Evolutionary conservation across 345 rosid genomes (phyloP), one percentile per base, ranked within the genome.

Genomic region (Draba incana): DNA sequence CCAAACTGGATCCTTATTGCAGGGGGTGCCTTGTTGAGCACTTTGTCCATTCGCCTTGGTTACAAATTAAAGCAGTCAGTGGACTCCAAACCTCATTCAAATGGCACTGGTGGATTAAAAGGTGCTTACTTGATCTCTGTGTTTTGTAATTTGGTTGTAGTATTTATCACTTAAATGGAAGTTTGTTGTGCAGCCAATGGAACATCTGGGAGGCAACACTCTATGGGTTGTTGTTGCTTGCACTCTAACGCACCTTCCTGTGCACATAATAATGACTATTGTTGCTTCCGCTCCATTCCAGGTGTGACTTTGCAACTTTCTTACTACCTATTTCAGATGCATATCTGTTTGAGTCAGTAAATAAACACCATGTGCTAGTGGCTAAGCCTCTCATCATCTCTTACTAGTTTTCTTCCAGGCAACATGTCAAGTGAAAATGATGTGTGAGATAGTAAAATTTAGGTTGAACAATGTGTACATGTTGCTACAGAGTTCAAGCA

Each of bases 1-100:
- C 92, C 96, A 2, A 89, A 85, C 64, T 94, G 99, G 99, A 77
- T 94, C 51, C 89, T 94, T 4, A 86, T 94, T 55, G 99, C 95
- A 1, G 99, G 98, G 1, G 95, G 96, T 60, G 96, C 99, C 59
- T 87, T 94, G 77, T 72, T 94, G 64, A 91, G 98, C 82, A 94
- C 99, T 10, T 68, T 94, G 78, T 86, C 99, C 12, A 76, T 94
- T 77, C 99, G 86, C 52, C 84, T 94, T 64, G 99, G 99, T 56
- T 91, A 69, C 86, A 91, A 91, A 85, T 84, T 94, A 53, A 94
- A 85, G 80, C 99, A 84, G 84, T 76, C 85, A 13, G 73, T 81
- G 43, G 89, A 83, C 72, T 54, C 75, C 24, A 94, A 75, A 84
- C 86, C 84, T 72, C 85, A 69, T 56, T 64, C 70, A 5, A 77